Percentiles rank a stretch among this genome's conserved stretches.
phyloP scores from a whole-genome alignment of 306 rosid species.

The Calophaca sinica region DNA sequence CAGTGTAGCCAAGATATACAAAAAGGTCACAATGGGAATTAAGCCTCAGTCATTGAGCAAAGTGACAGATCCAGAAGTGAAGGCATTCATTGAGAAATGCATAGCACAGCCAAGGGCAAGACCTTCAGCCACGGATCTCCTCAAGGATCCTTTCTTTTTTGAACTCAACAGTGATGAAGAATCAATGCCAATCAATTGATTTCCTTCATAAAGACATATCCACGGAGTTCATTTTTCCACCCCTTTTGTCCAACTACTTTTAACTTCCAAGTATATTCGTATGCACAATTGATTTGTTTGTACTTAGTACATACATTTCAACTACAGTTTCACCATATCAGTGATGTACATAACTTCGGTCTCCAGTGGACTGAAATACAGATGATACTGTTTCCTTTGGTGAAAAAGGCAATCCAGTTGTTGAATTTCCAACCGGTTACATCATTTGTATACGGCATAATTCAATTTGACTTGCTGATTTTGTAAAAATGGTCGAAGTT shows the following conservation, averaged over 20 bases:
- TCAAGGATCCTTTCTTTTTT: slow-evolving; percentile 79
- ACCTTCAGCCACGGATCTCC: slow-evolving; percentile 89
- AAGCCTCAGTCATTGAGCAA: slow-evolving; percentile 72
- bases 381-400: slow-evolving; percentile 11
- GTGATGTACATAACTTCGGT: slow-evolving; percentile 33
- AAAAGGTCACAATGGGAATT: slow-evolving; percentile 74
- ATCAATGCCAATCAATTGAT: slow-evolving; percentile 44
- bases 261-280: slow-evolving; percentile 15
- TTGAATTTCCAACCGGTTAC: background rate
- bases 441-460: slow-evolving; percentile 4
- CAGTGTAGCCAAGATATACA: slow-evolving; percentile 84
- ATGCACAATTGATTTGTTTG: background rate
- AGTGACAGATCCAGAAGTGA: slow-evolving; percentile 70
- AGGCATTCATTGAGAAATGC: slow-evolving; percentile 82
- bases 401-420: slow-evolving; percentile 9
- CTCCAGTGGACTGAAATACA: slow-evolving; percentile 22
- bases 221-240: background rate
- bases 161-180: slow-evolving; percentile 61
- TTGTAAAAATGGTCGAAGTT: background rate
- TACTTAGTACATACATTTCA: slow-evolving; percentile 29
- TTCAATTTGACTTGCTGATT: no score
- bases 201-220: background rate
- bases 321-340: slow-evolving; percentile 21
- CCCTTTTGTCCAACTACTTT: background rate
- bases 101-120: slow-evolving; percentile 86